Percentiles rank a stretch among this genome's conserved stretches.
phyloP scores from a whole-genome alignment of 305 asterid species.

The Andrographis paniculata region DNA sequence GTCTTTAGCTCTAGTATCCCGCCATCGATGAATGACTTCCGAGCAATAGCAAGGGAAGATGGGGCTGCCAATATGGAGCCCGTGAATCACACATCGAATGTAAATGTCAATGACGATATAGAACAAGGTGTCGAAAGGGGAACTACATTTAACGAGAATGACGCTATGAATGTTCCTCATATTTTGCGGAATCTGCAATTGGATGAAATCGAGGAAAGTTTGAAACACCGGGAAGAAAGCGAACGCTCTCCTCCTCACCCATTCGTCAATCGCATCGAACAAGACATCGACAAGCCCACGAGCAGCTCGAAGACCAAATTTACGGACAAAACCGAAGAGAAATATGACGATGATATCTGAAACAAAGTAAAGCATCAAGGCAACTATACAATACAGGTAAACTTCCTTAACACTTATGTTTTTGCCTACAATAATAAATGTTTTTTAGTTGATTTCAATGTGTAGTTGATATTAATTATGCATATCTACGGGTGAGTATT shows the following conservation, averaged over 20 bases:
- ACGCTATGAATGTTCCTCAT: background rate
- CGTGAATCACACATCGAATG: background rate
- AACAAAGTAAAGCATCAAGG: background rate
- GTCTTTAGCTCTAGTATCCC: conserved; percentile 49
- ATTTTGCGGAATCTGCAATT: background rate
- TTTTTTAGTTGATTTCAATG: no score
- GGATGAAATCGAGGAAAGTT: background rate
- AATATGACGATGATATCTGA: background rate
- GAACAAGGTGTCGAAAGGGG: background rate
- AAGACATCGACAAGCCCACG: background rate
- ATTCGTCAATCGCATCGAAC: background rate
- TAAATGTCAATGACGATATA: background rate
- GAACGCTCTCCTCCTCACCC: background rate
- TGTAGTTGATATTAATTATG: no score
- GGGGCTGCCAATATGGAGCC: conserved; percentile 21
- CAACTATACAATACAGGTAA: background rate
- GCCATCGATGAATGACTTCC: conserved; percentile 39
- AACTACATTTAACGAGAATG: background rate
- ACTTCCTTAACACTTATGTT: no score
- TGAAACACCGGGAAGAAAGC: background rate
- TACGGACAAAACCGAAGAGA: background rate
- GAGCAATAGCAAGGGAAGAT: conserved; percentile 25
- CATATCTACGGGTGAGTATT: no score
- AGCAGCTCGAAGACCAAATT: background rate
- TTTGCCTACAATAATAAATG: no score